These are phyloP conservation scores for Fusarium proliferatum DNA, from an alignment of 2,329 filamentous ascomycete genomes.

Conservation along the genomic window DNA sequence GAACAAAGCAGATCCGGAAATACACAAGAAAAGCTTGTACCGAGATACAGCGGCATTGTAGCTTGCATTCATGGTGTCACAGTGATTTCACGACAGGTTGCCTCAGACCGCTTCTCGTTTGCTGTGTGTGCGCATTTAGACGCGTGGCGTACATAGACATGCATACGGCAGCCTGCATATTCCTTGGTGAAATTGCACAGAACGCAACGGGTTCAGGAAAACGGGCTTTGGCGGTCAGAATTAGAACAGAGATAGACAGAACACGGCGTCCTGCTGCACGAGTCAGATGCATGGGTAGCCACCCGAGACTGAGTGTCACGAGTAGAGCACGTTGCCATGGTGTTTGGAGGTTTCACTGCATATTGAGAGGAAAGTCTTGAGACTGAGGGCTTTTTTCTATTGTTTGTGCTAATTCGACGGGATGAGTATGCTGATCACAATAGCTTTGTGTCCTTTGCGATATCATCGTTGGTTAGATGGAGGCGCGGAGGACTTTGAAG, in stretches of 20 bases:
- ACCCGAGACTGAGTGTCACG: slow-evolving; percentile 41
- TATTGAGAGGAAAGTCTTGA: background rate
- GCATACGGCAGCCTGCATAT: slow-evolving; percentile 27
- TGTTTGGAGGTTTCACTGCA: slow-evolving; percentile 1
- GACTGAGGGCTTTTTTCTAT: background rate
- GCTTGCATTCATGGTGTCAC: background rate
- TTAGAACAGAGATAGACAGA: background rate
- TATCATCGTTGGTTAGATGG: slow-evolving; percentile 46
- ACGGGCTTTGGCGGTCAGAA: slow-evolving; percentile 23
- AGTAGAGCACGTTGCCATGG: slow-evolving; percentile 32
- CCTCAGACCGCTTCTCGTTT: background rate
- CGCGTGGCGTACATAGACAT: slow-evolving; percentile 13
- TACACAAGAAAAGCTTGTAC: background rate
- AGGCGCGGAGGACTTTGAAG: slow-evolving; percentile 58
- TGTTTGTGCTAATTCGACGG: background rate
- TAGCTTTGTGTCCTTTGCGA: background rate
- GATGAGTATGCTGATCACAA: background rate
- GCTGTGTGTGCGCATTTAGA: background rate
- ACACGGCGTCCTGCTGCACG: slow-evolving; percentile 25
- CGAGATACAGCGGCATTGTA: background rate
- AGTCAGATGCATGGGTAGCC: slow-evolving; percentile 25
- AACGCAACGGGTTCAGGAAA: background rate
- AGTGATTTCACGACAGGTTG: background rate
- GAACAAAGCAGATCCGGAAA: background rate
- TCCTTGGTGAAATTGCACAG: background rate